A percentile compares a stretch with the other conserved stretches of the same genome.
Evolutionary conservation across 164 flowering plant genomes (phyloP).

Genomic region (Litsea cubeba): DNA sequence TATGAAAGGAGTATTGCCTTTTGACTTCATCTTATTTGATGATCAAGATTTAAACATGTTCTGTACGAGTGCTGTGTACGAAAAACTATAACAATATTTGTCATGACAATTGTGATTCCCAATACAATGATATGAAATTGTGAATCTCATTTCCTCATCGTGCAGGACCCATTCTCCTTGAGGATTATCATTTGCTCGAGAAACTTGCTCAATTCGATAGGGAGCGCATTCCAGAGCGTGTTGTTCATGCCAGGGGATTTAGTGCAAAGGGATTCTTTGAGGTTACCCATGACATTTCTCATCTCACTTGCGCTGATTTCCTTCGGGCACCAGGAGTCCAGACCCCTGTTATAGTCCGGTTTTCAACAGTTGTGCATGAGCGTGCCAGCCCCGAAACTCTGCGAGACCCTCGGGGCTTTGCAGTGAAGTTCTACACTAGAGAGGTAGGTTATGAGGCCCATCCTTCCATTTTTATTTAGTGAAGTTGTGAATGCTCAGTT

Average conservation of each 20-base stretch:
- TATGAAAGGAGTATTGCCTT: background rate
- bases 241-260: constrained; percentile 99
- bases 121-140: background rate
- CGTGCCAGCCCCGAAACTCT: constrained; percentile 99
- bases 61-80: background rate
- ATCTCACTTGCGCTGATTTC: constrained; percentile 93
- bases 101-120: background rate
- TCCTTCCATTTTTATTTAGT: background rate
- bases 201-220: constrained; percentile 90
- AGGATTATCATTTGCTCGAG: constrained; percentile 94
- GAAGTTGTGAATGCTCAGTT: background rate
- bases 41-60: background rate
- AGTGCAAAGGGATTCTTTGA: constrained; percentile 99
- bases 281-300: constrained; percentile 87
- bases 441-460: constrained; percentile 70
- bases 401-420: constrained; percentile 91
- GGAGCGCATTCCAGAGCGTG: constrained; percentile 96
- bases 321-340: constrained; percentile 97
- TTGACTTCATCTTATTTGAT: background rate
- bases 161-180: constrained; percentile 95
- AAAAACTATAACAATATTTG: too few relatives aligned
- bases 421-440: constrained; percentile 86
- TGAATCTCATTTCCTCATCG: background rate
- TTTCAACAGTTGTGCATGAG: constrained; percentile 93
- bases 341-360: constrained; percentile 88